Conservation (phyloP, 495 filamentous ascomycete species). For the Penicillium flavigenum region DNA sequence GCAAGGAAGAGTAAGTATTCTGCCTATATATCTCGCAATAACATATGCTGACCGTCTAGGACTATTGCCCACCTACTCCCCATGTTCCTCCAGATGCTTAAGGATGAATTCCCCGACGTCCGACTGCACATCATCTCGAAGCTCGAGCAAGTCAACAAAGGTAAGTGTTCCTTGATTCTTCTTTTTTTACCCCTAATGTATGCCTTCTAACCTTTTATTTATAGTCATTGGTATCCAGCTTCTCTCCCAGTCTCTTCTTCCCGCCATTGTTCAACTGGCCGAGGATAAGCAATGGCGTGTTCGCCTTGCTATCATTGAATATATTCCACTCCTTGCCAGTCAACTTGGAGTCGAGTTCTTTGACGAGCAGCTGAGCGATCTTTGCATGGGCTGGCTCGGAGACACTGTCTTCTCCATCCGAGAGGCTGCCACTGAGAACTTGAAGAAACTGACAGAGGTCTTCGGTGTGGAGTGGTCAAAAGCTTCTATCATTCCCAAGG, state of each 20-base stretch:
- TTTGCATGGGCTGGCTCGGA: slow-evolving; percentile 99
- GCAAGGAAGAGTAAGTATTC: slow-evolving; percentile 86
- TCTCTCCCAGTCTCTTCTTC: slow-evolving; percentile 92
- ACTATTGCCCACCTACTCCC: slow-evolving; percentile 95
- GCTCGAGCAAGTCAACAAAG: slow-evolving; percentile 95
- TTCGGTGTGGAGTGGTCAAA: slow-evolving; percentile 99
- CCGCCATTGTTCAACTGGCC: slow-evolving; percentile 95
- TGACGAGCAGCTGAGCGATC: slow-evolving; percentile 88
- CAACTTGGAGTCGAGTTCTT: slow-evolving; percentile 98
- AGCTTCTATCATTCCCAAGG: slow-evolving; percentile 95
- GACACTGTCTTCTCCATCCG: slow-evolving; percentile 98
- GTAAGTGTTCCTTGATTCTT: slow-evolving; percentile 43
- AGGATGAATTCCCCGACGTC: slow-evolving; percentile 98
- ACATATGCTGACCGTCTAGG: slow-evolving; percentile 41
- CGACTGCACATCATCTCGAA: slow-evolving; percentile 98
- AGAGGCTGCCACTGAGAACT: slow-evolving; percentile 92
- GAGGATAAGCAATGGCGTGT: slow-evolving; percentile 99
- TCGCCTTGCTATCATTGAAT: slow-evolving; percentile 96
- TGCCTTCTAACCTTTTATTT: slow-evolving; percentile 17
- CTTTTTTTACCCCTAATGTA: background rate
- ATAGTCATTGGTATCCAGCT: slow-evolving; percentile 95
- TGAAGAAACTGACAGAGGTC: slow-evolving; percentile 97
- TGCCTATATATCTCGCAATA: background rate
- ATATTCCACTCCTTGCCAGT: slow-evolving; percentile 93
- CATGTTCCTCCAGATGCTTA: slow-evolving; percentile 99